Conservation (phyloP, 768 basidiomycete species). For the Suillus decipiens region DNA sequence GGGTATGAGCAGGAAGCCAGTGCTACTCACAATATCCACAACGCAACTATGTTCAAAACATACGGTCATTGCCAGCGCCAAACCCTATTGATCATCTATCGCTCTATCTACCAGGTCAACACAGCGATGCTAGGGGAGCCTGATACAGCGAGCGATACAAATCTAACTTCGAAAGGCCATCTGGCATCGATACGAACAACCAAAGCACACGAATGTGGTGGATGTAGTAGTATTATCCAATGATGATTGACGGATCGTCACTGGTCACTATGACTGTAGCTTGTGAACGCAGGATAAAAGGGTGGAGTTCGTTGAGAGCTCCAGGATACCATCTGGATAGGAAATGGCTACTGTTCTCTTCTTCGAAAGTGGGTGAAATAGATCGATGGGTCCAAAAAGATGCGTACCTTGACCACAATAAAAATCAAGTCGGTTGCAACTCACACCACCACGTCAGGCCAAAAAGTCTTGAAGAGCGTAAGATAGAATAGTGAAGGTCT, state of each 20-base stretch:
- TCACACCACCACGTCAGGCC: not conserved
- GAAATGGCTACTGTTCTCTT: not conserved
- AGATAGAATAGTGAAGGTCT: not conserved
- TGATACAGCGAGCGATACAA: not conserved
- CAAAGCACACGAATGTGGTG: not conserved
- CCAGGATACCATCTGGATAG: not conserved
- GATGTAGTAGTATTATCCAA: slow-evolving; percentile 52
- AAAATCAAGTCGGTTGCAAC: not conserved
- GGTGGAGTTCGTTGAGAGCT: not conserved
- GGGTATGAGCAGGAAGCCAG: not conserved
- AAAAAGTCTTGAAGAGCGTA: not conserved
- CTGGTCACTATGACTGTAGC: slow-evolving; percentile 77
- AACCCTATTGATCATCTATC: not conserved
- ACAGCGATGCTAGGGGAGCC: not conserved
- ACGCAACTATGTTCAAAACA: not conserved
- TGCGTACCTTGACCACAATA: not conserved
- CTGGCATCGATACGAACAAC: not conserved
- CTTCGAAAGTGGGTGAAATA: not conserved
- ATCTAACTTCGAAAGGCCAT: not conserved
- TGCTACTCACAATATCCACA: not conserved
- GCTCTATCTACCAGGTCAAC: not conserved
- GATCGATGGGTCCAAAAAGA: not conserved
- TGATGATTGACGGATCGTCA: slow-evolving; percentile 83
- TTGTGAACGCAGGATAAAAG: too few relatives aligned
- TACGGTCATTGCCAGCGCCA: not conserved